Base-by-base conservation (phyloP, 2,329 filamentous ascomycete genomes). In the Xylaria sp. region DNA sequence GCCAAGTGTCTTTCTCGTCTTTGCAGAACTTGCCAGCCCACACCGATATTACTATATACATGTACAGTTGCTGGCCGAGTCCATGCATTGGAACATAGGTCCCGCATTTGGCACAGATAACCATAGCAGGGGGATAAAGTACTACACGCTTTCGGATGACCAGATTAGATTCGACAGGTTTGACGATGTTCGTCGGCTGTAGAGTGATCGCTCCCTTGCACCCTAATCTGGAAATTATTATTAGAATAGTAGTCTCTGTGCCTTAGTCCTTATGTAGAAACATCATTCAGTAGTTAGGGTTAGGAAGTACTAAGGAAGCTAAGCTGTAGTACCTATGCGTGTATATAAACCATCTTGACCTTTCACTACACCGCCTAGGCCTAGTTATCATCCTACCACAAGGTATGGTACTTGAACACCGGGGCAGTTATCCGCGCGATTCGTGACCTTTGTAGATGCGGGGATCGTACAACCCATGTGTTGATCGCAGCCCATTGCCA, bases 401-500 rank as follows among this genome's bases (percentile, higher is more conserved):
- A n/a, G n/a, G n/a, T n/a, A n/a, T n/a, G n/a, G n/a, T n/a, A n/a
- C n/a, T n/a, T n/a, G n/a, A n/a, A n/a, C n/a, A n/a, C n/a, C n/a
- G n/a, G n/a, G n/a, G n/a, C n/a, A n/a, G n/a, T n/a, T n/a, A n/a
- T n/a, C n/a, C n/a, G n/a, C n/a, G n/a, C n/a, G n/a, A n/a, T n/a
- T n/a, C n/a, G n/a, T n/a, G n/a, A n/a, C n/a, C n/a, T n/a, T n/a
- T n/a, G n/a, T n/a, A n/a, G n/a, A n/a, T n/a, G n/a, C n/a, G n/a
- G n/a, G n/a, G n/a, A 46, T 17, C 49, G 43, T 11, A 47, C 14
- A 3, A 14, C 15, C 40, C 57, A 42, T 60, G 61, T 28, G 35
- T 53, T 60, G 61, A 64, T 64, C 61, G 43, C 46, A 50, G 38
- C 35, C 38, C 17, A 19, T 28, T 53, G 17, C 40, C 46, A 40